Evolutionary conservation across 192 early-diverging fungal species (phyloP).

Genomic region (Chytriomyces hyalinus): DNA sequence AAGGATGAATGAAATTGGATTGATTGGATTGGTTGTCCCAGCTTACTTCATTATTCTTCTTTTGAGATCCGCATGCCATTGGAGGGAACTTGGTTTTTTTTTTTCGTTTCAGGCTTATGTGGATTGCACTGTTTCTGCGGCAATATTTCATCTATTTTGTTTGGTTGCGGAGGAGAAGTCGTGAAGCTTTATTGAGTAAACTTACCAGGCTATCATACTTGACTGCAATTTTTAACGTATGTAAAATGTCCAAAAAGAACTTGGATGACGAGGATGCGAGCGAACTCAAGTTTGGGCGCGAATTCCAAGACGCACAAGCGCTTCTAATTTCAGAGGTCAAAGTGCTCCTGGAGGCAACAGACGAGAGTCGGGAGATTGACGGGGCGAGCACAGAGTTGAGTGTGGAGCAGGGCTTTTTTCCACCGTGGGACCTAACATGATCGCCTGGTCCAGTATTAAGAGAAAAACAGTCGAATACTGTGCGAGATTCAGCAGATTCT

Average conservation of each 20-base stretch:
- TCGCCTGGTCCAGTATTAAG: conserved; percentile 59
- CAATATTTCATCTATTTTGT: too few relatives aligned
- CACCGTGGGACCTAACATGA: background rate
- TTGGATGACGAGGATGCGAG: conserved; percentile 69
- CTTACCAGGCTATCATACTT: too few relatives aligned
- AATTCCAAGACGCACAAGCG: conserved; percentile 53
- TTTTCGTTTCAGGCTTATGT: too few relatives aligned
- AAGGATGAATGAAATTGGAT: too few relatives aligned
- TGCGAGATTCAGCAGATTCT: conserved; percentile 80
- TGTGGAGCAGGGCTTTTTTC: conserved; percentile 16
- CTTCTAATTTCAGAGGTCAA: conserved; percentile 57
- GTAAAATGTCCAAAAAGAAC: conserved; percentile 2
- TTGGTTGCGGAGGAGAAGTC: too few relatives aligned
- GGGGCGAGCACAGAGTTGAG: conserved; percentile 26
- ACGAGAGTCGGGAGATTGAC: conserved; percentile 18
- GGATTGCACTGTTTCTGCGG: too few relatives aligned
- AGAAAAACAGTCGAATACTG: conserved; percentile 88
- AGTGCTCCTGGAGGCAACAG: conserved; percentile 49
- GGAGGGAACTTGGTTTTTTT: too few relatives aligned
- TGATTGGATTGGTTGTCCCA: too few relatives aligned
- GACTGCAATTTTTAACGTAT: too few relatives aligned
- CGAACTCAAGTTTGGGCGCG: conserved; percentile 63
- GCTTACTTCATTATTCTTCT: too few relatives aligned
- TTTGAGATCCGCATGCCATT: too few relatives aligned
- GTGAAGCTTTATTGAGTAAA: too few relatives aligned